Base-by-base conservation (phyloP, 2,329 filamentous ascomycete species). In the Claviceps maximensis region DNA sequence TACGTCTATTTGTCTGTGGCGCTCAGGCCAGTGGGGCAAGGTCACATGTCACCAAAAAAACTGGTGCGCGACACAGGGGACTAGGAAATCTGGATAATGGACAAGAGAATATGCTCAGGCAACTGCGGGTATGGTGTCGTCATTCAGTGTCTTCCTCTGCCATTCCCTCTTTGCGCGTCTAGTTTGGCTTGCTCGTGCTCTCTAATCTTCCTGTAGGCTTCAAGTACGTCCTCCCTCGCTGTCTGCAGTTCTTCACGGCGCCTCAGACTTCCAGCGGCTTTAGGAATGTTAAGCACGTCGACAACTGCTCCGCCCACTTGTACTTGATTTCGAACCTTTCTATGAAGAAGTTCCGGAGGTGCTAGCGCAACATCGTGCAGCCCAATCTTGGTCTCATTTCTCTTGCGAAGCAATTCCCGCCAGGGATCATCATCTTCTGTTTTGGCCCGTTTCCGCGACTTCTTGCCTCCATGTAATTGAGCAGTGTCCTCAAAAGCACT, bases 401-500 rank as follows among this genome's bases (percentile, higher is more conserved):
- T 74, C 69, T 82, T 82, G 64, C 76, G 76, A 64, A 84, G 84
- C 58, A 95, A 67, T 56, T 80, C 80, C 45, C 79, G 82, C 88
- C 88, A 95, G 1, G 88, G 87, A 66, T 91, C 87, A 13, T 72
- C 69, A 46, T 84, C 82, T 10, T 82, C 79, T 50, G 82, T 75
- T 44, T 74, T 47, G 64, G 70, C 64, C 48, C 36, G 56, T 62
- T 69, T 69, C 27, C 58, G 61, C 10, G 58, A 59, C 10, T 50
- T 59, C 25, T 64, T 56, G 4, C 29, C 36, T 7, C 50, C 63
- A 15, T 62, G 62, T 13, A 62, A 61, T 52, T 75, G 74, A 47
- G 74, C 71, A 44, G 69, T 61, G 31, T 75, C 68, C 54, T 74
- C 71, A 10, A 71, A 69, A 21, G 73, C 23, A 23, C 19, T 17